phyloP scores from a whole-genome alignment of 2,329 filamentous ascomycete species.

The Epichloe brachyelytri region DNA sequence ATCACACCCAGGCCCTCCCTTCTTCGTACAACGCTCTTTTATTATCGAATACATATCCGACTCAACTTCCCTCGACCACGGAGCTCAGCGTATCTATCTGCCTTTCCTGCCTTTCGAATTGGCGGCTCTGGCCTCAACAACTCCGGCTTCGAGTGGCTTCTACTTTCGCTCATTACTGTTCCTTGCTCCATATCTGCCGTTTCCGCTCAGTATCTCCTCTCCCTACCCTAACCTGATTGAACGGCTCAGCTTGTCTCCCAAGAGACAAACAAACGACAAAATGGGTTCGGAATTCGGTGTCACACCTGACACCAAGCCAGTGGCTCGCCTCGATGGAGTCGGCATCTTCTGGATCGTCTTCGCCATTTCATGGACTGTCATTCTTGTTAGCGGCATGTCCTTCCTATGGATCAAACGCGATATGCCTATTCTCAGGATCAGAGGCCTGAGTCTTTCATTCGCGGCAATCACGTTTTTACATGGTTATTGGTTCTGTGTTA shows the following conservation, averaged over 20 bases:
- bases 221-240: not conserved
- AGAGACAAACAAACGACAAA: not conserved
- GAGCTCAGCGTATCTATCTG: not conserved
- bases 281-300: constrained; percentile 22
- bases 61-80: not conserved
- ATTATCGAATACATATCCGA: not conserved
- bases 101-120: not conserved
- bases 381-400: constrained; percentile 25
- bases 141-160: not conserved
- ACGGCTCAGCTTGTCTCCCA: not conserved
- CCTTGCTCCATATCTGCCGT: not conserved
- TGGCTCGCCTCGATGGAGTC: constrained; percentile 22
- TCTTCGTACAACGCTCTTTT: no score
- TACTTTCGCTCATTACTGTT: not conserved
- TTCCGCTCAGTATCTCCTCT: not conserved
- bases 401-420: constrained; percentile 28
- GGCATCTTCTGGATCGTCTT: constrained; percentile 29
- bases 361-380: constrained; percentile 23
- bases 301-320: constrained; percentile 18
- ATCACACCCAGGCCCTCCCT: constrained; percentile 1
- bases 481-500: constrained; percentile 28
- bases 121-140: not conserved
- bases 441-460: constrained; percentile 28
- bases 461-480: constrained; percentile 27
- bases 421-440: constrained; percentile 27